Base-by-base conservation (phyloP, 345 rosid species). In the Salix viminalis region DNA sequence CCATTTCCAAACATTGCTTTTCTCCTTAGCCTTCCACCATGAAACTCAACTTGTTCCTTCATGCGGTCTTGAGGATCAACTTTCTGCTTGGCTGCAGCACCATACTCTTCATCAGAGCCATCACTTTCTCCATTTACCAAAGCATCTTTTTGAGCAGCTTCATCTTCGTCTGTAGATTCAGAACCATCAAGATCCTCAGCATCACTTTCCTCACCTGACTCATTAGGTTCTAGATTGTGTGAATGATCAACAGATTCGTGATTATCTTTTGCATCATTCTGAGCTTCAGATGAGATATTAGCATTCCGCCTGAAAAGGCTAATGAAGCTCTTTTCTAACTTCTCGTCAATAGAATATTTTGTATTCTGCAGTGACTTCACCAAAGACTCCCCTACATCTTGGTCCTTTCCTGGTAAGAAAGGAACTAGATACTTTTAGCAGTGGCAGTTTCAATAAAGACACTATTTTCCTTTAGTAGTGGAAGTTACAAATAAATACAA, bases 311-410 rank as follows among this genome's bases (percentile, higher is more conserved):
- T 68, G 72, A 93, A 93, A 76, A 92, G 80, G 73, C 76, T 81
- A 78, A 96, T 93, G 83, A 85, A 88, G 82, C 96, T 92, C 75
- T 89, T 85, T n/a, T 86, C 91, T 62, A 96, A 78, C 79, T 93
- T 92, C 83, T 96, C 98, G 73, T 96, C 94, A 80, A 96, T 84
- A 24, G 96, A 90, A 84, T 89, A 93, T 77, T 89, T 92, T 69
- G 96, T 85, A 67, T 87, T 90, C 82, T 93, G 98, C 56, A 96
- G 90, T 54, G 97, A 90, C 84, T 86, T 96, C 52, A 96, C 94
- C 85, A 96, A 71, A 67, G 67, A 86, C 83, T 88, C 98, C 68
- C 99, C 99, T 44, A 91, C 92, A 88, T 91, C 97, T 74, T 70
- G 83, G 39, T 85, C 89, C 80, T 83, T 90, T 77, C 92, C 99